Conservation (phyloP, 164 flowering plant genomes). For the Paratinospora sagittata region DNA sequence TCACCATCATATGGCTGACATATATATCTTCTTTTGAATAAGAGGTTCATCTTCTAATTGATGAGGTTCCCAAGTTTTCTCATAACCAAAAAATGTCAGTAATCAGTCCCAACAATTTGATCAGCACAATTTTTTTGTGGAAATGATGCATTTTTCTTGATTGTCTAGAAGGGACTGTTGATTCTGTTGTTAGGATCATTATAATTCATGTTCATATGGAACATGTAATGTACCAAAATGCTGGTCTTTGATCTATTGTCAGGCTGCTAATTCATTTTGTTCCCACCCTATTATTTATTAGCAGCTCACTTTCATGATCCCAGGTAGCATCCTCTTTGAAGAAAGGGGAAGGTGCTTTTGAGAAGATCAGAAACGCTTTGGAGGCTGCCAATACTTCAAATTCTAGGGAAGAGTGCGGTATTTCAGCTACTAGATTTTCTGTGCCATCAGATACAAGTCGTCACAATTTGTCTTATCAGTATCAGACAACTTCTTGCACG, state of each 20-base stretch:
- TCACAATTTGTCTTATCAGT: constrained; percentile 18
- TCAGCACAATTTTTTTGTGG: background rate
- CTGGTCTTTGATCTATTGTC: too few species aligned
- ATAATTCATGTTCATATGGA: too few species aligned
- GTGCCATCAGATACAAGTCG: constrained; percentile 14
- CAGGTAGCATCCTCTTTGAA: constrained; percentile 39
- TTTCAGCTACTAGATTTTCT: constrained; percentile 16
- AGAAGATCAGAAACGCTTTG: constrained; percentile 38
- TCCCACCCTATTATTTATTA: too few species aligned
- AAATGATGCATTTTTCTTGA: too few species aligned
- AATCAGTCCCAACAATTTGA: background rate
- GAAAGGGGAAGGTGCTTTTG: constrained; percentile 26
- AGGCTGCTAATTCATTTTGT: too few species aligned
- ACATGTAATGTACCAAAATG: too few species aligned
- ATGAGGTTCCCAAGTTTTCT: background rate
- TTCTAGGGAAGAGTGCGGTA: constrained; percentile 23
- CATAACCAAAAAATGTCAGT: background rate
- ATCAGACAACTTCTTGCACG: constrained; percentile 19
- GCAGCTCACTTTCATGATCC: background rate
- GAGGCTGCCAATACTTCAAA: constrained; percentile 28
- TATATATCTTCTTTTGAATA: too few species aligned
- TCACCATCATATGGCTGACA: too few species aligned
- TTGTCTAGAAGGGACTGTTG: too few species aligned
- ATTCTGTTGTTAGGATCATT: background rate
- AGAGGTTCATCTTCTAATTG: too few species aligned